A percentile compares a stretch with the other conserved stretches of the same genome.
These are phyloP conservation scores for Globisporangium paddicum DNA, from an alignment of 352 stramenopile species.

Conservation along the genomic window DNA sequence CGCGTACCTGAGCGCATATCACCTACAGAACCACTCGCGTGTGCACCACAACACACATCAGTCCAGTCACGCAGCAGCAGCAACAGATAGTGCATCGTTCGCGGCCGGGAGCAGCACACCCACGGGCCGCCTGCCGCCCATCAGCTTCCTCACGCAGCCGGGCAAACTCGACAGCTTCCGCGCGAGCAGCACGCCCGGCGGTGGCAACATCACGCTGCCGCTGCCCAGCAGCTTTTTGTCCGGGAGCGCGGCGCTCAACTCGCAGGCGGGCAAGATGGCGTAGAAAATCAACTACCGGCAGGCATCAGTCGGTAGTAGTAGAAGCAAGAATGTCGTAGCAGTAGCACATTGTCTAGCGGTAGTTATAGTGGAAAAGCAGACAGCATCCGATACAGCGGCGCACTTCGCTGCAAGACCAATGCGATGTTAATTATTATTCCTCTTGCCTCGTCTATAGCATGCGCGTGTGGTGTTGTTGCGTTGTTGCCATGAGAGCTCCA, in stretches of 20 bases:
- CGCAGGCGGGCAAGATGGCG: conserved; percentile 50
- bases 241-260: conserved; percentile 20
- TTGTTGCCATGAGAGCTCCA: too few relatives aligned
- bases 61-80: neutral
- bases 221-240: conserved; percentile 53
- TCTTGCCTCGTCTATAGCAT: too few relatives aligned
- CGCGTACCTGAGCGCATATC: conserved; percentile 7
- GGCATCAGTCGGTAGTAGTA: neutral
- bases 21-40: conserved; percentile 9
- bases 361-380: neutral
- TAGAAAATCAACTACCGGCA: conserved; percentile 26
- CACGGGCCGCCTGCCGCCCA: conserved; percentile 52
- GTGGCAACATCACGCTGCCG: conserved; percentile 21
- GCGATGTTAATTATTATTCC: neutral
- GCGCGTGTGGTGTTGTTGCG: too few relatives aligned
- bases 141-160: conserved; percentile 69
- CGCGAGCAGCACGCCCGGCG: conserved; percentile 28
- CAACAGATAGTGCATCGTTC: neutral
- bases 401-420: neutral
- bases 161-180: conserved; percentile 65
- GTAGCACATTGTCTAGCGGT: neutral
- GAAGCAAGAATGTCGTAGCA: neutral
- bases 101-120: conserved; percentile 14
- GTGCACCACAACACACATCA: conserved; percentile 4
- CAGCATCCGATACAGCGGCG: neutral